Percentiles rank a stretch among this genome's conserved stretches.
Conservation (phyloP, 768 basidiomycete genomes). For the Tephrocybe rancida region DNA sequence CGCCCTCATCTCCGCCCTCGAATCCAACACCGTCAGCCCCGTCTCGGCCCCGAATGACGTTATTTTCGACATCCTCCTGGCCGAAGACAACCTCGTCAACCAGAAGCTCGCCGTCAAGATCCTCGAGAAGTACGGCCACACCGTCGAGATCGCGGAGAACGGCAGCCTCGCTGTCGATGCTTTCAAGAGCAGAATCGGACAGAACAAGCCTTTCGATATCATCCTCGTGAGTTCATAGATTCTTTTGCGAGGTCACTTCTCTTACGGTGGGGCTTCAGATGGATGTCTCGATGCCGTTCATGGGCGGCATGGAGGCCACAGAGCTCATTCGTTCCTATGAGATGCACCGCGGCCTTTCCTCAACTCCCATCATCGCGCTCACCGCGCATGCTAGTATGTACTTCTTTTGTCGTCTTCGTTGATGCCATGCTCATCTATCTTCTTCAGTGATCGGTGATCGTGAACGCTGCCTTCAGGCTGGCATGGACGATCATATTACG, state of each 20-base stretch:
- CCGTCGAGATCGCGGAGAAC: constrained; percentile 97
- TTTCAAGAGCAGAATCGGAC: constrained; percentile 76
- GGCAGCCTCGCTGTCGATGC: constrained; percentile 92
- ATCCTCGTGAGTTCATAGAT: constrained; percentile 67
- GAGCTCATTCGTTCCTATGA: constrained; percentile 89
- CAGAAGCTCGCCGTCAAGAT: constrained; percentile 97
- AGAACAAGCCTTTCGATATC: constrained; percentile 82
- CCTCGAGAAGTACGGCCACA: constrained; percentile 93
- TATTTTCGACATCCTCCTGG: constrained; percentile 90
- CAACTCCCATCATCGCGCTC: constrained; percentile 92
- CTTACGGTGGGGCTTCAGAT: constrained; percentile 54
- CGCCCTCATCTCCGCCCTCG: constrained; percentile 91
- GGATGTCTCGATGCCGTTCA: constrained; percentile 98
- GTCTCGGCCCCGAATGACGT: constrained; percentile 85
- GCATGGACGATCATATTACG: constrained; percentile 79
- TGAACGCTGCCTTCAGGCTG: constrained; percentile 50
- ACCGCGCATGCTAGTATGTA: constrained; percentile 95
- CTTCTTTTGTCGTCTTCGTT: background rate
- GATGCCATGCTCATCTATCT: background rate
- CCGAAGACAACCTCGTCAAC: constrained; percentile 96
- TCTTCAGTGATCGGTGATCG: constrained; percentile 77
- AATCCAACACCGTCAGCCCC: constrained; percentile 91
- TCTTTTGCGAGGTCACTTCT: background rate
- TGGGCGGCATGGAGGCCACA: constrained; percentile 99
- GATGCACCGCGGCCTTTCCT: constrained; percentile 56